Conservation (phyloP, 352 stramenopile species). For the Stephanocyclus meneghinianus region DNA sequence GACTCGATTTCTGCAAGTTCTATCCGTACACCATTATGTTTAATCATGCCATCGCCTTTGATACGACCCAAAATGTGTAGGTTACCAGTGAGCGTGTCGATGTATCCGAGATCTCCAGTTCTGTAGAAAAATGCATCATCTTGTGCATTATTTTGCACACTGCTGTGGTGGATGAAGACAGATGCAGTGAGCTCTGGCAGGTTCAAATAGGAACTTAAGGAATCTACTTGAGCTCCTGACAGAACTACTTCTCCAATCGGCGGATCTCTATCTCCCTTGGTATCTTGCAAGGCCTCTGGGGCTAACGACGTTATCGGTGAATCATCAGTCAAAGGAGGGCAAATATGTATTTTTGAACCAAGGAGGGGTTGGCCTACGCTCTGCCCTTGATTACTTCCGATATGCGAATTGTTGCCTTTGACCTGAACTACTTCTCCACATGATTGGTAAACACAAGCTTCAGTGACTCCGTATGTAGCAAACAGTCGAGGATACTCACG, state of each 20-base stretch:
- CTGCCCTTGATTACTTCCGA: slow-evolving; percentile 28
- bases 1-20: slow-evolving; percentile 79
- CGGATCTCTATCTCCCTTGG: slow-evolving; percentile 13
- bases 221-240: slow-evolving; percentile 69
- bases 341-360: slow-evolving; percentile 64
- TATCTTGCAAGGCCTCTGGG: neutral
- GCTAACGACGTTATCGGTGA: neutral
- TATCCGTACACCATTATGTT: slow-evolving; percentile 78
- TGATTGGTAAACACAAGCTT: slow-evolving; percentile 83
- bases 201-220: slow-evolving; percentile 68
- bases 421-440: slow-evolving; percentile 60
- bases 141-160: neutral
- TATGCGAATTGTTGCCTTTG: neutral
- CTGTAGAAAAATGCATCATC: slow-evolving; percentile 56
- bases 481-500: slow-evolving; percentile 51
- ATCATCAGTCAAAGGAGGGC: slow-evolving; percentile 37
- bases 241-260: slow-evolving; percentile 72
- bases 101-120: slow-evolving; percentile 75
- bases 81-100: slow-evolving; percentile 43
- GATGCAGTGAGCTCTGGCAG: slow-evolving; percentile 44
- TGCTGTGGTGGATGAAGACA: slow-evolving; percentile 56
- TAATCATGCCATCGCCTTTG: slow-evolving; percentile 78
- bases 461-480: slow-evolving; percentile 79
- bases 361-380: slow-evolving; percentile 61
- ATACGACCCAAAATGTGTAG: slow-evolving; percentile 73